Conservation (phyloP, 371 early-diverging fungal species). For the Funneliformis caledonium region DNA sequence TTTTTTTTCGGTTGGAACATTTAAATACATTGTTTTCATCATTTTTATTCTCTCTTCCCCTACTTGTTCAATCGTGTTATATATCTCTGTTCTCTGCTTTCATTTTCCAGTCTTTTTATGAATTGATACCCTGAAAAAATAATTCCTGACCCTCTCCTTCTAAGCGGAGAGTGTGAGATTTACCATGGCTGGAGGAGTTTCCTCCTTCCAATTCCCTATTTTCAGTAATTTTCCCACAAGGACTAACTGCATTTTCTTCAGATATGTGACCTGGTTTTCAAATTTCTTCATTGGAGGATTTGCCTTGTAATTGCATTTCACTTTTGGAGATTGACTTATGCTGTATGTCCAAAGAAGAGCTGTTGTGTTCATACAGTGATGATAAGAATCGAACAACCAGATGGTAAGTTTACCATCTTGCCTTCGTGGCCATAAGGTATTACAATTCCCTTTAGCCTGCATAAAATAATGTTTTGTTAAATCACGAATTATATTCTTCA, state of each 20-base stretch:
- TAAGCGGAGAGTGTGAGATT: not conserved
- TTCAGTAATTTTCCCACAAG: constrained; percentile 2
- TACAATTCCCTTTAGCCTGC: not conserved
- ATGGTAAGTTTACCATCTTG: not conserved
- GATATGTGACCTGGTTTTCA: not conserved
- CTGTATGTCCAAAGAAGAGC: not conserved
- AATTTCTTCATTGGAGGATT: constrained; percentile 13
- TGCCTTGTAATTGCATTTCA: constrained; percentile 14
- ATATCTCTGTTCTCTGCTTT: constrained; percentile 3
- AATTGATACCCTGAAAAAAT: constrained; percentile 28
- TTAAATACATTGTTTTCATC: not conserved
- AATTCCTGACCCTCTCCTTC: constrained; percentile 9
- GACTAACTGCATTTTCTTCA: constrained; percentile 1
- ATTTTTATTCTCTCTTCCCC: not conserved
- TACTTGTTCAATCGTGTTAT: not conserved
- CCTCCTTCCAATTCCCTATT: not conserved
- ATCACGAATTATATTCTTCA: no score
- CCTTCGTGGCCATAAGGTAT: not conserved
- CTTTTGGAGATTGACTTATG: constrained; percentile 16
- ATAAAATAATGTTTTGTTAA: not conserved
- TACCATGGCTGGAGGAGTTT: constrained; percentile 3
- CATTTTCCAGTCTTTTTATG: not conserved
- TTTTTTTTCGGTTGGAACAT: constrained; percentile 25
- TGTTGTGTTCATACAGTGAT: not conserved
- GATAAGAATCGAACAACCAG: not conserved